These are phyloP conservation scores for Marasmius tenuissimus DNA, from an alignment of 1,284 basidiomycete species.

Conservation along the genomic window DNA sequence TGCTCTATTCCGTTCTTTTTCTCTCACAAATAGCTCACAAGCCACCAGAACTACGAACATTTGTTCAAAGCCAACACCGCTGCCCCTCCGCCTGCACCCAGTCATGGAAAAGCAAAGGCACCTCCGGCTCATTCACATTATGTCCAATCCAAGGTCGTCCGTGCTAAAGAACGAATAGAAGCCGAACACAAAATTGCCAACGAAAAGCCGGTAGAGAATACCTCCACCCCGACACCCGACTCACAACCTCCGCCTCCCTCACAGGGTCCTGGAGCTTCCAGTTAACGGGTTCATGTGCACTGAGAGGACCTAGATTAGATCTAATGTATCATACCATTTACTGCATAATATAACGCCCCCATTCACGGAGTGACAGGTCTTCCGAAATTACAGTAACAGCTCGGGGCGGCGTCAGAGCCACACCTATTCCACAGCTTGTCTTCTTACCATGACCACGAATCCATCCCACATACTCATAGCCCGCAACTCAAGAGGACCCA, in stretches of 20 bases:
- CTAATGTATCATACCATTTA: not conserved
- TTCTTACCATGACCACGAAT: constrained; percentile 58
- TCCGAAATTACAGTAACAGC: too few species aligned
- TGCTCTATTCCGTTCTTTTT: constrained; percentile 8
- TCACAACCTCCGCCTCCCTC: not conserved
- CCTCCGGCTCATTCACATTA: constrained; percentile 80
- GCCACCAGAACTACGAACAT: constrained; percentile 83
- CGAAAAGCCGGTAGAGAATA: constrained; percentile 26
- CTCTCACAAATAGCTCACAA: not conserved
- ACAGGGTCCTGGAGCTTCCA: not conserved
- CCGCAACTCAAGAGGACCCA: constrained; percentile 70
- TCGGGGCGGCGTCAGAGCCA: too few species aligned
- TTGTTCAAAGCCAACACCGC: constrained; percentile 89
- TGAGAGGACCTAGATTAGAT: not conserved
- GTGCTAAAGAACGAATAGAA: constrained; percentile 92
- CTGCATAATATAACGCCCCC: not conserved
- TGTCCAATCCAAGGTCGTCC: constrained; percentile 94
- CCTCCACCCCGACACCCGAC: not conserved
- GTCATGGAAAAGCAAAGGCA: constrained; percentile 36
- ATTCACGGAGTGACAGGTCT: too few species aligned
- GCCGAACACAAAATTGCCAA: constrained; percentile 63
- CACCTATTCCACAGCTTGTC: too few species aligned
- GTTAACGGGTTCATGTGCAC: not conserved
- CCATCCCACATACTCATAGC: constrained; percentile 84
- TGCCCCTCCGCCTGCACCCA: constrained; percentile 48